phyloP scores from a whole-genome alignment of 1,139 yeast genomes.

The Kurtzmaniella natalensis region DNA sequence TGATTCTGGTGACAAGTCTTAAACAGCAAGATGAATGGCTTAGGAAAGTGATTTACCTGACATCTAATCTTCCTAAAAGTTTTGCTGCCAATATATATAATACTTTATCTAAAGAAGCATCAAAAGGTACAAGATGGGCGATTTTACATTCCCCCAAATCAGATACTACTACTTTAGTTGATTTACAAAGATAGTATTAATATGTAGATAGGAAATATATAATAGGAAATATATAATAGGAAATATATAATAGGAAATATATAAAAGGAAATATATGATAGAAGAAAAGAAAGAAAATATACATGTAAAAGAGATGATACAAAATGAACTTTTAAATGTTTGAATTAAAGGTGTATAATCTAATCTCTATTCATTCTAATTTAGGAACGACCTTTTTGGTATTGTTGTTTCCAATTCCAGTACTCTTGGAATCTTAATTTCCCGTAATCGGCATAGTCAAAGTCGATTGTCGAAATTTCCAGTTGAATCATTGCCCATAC shows the following conservation, averaged over 20 bases:
- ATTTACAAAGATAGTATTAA: slow-evolving; percentile 52
- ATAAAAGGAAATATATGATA: no score
- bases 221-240: no score
- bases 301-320: no score
- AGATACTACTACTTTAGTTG: slow-evolving; percentile 62
- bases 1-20: slow-evolving; percentile 73
- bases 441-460: slow-evolving; percentile 64
- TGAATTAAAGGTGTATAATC: no score
- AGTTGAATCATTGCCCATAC: slow-evolving; percentile 80
- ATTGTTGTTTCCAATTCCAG: slow-evolving; percentile 55
- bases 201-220: no score
- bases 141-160: slow-evolving; percentile 71
- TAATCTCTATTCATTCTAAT: slow-evolving; percentile 3
- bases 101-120: slow-evolving; percentile 65
- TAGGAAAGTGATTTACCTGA: slow-evolving; percentile 71
- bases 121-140: slow-evolving; percentile 70
- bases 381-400: no score
- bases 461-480: slow-evolving; percentile 66
- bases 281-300: no score
- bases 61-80: slow-evolving; percentile 57
- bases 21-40: slow-evolving; percentile 85
- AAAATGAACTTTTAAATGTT: no score
- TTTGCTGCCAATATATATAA: slow-evolving; percentile 71
- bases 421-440: slow-evolving; percentile 60
- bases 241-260: no score